A percentile compares a stretch with the other conserved stretches of the same genome.
Conservation (phyloP, 257 asterid genomes). For the Solanum virginianum region DNA sequence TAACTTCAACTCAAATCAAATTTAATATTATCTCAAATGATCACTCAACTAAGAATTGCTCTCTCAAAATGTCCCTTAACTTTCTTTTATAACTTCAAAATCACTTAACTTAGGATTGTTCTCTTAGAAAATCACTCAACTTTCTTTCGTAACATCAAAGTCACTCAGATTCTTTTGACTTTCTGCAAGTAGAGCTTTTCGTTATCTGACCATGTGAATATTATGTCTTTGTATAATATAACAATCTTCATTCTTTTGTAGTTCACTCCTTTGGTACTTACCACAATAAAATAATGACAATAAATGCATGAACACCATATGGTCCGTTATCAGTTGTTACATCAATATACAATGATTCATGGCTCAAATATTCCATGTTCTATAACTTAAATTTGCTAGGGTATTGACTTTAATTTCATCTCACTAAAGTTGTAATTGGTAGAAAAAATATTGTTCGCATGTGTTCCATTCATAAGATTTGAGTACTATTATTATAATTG, state of each 20-base stretch:
- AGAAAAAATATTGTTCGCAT: background rate
- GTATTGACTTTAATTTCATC: background rate
- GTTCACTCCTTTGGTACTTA: background rate
- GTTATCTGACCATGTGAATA: too few species aligned
- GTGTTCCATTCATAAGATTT: background rate
- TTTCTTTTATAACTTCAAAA: too few species aligned
- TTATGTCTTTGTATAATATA: too few species aligned
- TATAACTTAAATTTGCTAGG: background rate
- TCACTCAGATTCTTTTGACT: too few species aligned
- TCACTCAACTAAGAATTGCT: too few species aligned
- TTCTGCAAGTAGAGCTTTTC: too few species aligned
- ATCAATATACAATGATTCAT: background rate
- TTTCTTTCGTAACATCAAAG: too few species aligned
- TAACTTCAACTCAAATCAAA: background rate
- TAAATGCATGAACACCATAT: background rate
- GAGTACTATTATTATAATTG: background rate
- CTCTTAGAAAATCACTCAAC: too few species aligned
- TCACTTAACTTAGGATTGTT: too few species aligned
- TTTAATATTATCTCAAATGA: too few species aligned
- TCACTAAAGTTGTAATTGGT: background rate
- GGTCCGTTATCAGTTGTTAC: background rate
- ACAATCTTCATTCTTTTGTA: background rate
- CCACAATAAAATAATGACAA: background rate
- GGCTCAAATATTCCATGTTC: background rate
- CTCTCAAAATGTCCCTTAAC: too few species aligned